A percentile compares a stretch with the other conserved stretches of the same genome.
Conservation (phyloP, 768 basidiomycete species). For the Tricholoma terreum region DNA sequence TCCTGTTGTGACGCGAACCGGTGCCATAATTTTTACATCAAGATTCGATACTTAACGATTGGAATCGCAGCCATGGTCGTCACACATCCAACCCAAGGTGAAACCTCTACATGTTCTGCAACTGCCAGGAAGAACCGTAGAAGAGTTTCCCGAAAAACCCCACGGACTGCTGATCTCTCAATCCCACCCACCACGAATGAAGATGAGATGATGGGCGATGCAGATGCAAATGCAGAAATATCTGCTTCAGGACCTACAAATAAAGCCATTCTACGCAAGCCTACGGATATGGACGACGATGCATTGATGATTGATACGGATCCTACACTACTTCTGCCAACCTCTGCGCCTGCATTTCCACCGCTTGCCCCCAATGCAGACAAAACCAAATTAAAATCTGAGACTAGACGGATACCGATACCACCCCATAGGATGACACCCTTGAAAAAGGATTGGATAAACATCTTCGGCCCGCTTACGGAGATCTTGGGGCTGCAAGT, state of each 20-base stretch:
- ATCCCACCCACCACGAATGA: slow-evolving; percentile 7
- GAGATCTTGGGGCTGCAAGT: slow-evolving; percentile 95
- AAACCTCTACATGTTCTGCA: slow-evolving; percentile 11
- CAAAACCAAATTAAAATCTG: slow-evolving; percentile 64
- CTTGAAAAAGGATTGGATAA: slow-evolving; percentile 55
- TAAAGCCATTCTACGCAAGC: slow-evolving; percentile 4
- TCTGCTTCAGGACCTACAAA: slow-evolving; percentile 13
- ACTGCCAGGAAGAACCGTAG: slow-evolving; percentile 35
- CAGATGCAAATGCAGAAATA: slow-evolving; percentile 3
- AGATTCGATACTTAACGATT: not conserved
- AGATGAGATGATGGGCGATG: slow-evolving; percentile 22
- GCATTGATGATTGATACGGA: slow-evolving; percentile 61
- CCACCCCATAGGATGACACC: slow-evolving; percentile 98
- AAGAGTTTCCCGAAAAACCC: slow-evolving; percentile 33
- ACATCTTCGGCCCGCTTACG: slow-evolving; percentile 76
- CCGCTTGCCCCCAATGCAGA: slow-evolving; percentile 61
- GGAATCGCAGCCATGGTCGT: slow-evolving; percentile 38
- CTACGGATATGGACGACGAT: slow-evolving; percentile 50
- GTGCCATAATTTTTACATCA: not conserved
- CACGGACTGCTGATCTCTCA: slow-evolving; percentile 3
- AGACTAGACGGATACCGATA: slow-evolving; percentile 85
- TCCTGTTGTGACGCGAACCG: no score
- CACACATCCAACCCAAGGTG: slow-evolving; percentile 23
- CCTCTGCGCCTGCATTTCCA: slow-evolving; percentile 63
- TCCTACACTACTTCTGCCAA: slow-evolving; percentile 39